Percentiles rank a stretch among this genome's conserved stretches.
Conservation (phyloP, 1,284 basidiomycete species). For the Malassezia pachydermatis region DNA sequence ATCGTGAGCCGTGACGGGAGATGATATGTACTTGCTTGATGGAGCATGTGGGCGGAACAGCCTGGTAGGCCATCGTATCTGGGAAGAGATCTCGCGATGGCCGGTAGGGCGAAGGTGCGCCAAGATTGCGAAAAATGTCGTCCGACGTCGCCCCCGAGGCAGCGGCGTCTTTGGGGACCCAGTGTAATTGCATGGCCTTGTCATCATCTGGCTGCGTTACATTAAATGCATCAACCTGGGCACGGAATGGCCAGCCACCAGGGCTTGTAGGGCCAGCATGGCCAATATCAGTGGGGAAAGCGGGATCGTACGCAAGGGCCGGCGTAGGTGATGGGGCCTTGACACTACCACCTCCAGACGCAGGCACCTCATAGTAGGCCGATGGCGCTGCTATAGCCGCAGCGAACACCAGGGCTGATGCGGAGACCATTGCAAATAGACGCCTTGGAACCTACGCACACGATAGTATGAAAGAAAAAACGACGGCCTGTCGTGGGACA, state of each 20-base stretch:
- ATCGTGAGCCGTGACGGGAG: constrained; percentile 41
- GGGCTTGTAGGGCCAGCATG: constrained; percentile 23
- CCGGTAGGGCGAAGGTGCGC: constrained; percentile 15
- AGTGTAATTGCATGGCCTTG: constrained; percentile 22
- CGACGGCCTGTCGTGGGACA: too few species aligned
- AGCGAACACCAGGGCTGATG: neutral
- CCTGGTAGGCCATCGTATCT: constrained; percentile 8
- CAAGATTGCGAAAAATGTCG: constrained; percentile 36
- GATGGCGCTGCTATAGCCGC: neutral
- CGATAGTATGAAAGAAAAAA: too few species aligned
- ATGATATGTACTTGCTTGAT: constrained; percentile 40
- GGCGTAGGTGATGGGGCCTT: neutral
- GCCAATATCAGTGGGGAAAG: constrained; percentile 41
- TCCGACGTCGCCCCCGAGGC: constrained; percentile 16
- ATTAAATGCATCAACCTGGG: constrained; percentile 24
- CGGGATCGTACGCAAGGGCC: neutral
- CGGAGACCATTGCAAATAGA: neutral
- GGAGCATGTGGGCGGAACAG: constrained; percentile 19
- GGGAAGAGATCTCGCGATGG: constrained; percentile 14
- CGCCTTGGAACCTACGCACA: neutral
- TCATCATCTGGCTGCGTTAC: constrained; percentile 1
- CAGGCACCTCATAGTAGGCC: neutral
- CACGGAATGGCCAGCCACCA: constrained; percentile 28
- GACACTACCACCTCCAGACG: too few species aligned
- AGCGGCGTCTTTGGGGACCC: constrained; percentile 19